Conservation (phyloP, 1,284 basidiomycete species). For the Sporisorium exsertum region DNA sequence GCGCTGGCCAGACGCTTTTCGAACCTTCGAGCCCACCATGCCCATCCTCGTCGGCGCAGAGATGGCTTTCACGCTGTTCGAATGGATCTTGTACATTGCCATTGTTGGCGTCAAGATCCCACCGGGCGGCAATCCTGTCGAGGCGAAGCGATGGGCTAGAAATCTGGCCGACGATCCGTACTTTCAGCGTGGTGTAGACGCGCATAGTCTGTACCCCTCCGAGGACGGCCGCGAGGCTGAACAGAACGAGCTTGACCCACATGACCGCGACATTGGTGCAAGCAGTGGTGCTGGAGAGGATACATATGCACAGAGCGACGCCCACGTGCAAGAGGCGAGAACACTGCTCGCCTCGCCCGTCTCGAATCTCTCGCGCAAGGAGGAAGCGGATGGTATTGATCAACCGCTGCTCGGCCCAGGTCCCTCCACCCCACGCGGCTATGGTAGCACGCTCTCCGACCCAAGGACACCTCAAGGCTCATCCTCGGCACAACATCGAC, state of each 20-base stretch:
- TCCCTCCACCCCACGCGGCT: constrained; percentile 17
- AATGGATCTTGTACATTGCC: constrained; percentile 53
- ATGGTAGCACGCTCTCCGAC: constrained; percentile 27
- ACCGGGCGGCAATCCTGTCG: constrained; percentile 41
- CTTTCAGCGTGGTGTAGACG: constrained; percentile 39
- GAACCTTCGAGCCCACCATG: constrained; percentile 35
- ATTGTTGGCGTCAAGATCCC: constrained; percentile 54
- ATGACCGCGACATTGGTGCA: background rate
- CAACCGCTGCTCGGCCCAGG: constrained; percentile 26
- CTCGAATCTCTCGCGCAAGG: constrained; percentile 7
- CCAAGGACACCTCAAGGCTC: constrained; percentile 32
- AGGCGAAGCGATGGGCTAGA: constrained; percentile 44
- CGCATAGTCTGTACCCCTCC: constrained; percentile 34
- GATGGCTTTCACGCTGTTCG: constrained; percentile 44
- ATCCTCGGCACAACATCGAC: background rate
- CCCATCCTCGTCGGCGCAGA: constrained; percentile 38
- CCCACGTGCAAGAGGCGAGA: constrained; percentile 17
- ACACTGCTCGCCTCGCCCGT: constrained; percentile 17
- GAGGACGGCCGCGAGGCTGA: constrained; percentile 21
- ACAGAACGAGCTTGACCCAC: background rate
- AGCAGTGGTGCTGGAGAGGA: background rate
- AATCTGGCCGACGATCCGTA: constrained; percentile 29
- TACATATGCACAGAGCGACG: background rate
- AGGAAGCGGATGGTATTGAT: constrained; percentile 19
- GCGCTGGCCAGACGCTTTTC: constrained; percentile 35